Evolutionary conservation across 2,329 filamentous ascomycete species (phyloP).

Genomic region (Apiospora saccharicola): DNA sequence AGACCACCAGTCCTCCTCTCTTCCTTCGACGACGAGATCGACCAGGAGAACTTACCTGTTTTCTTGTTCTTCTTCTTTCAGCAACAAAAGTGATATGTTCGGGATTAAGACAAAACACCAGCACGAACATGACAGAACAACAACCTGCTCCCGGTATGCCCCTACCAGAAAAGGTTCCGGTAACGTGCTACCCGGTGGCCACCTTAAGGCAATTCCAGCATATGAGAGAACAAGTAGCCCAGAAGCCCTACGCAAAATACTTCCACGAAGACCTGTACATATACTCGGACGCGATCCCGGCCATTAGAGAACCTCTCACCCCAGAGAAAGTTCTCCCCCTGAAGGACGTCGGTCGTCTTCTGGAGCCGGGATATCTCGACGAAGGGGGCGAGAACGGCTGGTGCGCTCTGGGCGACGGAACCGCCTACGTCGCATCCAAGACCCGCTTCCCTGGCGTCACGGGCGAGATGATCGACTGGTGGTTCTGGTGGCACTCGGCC

Average conservation of each 20-base stretch:
- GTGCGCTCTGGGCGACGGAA: slow-evolving; percentile 29
- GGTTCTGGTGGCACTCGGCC: slow-evolving; percentile 34
- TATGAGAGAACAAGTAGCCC: slow-evolving; percentile 25
- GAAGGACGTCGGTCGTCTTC: slow-evolving; percentile 24
- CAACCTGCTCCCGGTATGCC: neutral
- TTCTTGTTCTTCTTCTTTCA: too few relatives aligned
- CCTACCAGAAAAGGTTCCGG: slow-evolving; percentile 16
- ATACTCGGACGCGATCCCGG: slow-evolving; percentile 27
- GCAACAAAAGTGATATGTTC: neutral
- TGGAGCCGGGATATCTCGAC: slow-evolving; percentile 27
- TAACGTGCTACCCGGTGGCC: slow-evolving; percentile 30
- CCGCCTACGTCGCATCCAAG: slow-evolving; percentile 30
- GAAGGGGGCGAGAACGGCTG: slow-evolving; percentile 30
- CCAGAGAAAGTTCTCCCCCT: slow-evolving; percentile 26
- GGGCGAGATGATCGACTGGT: slow-evolving; percentile 33
- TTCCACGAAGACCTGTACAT: slow-evolving; percentile 28
- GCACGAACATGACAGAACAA: neutral
- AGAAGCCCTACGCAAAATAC: slow-evolving; percentile 30
- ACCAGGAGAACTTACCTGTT: neutral
- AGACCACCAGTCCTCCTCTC: neutral
- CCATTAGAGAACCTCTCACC: slow-evolving; percentile 28
- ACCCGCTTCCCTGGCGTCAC: slow-evolving; percentile 28
- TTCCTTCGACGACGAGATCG: neutral
- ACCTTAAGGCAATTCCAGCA: slow-evolving; percentile 25
- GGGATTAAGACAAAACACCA: neutral